phyloP scores from a whole-genome alignment of 208 protist genomes.

The Tritrichomonas foetus region DNA sequence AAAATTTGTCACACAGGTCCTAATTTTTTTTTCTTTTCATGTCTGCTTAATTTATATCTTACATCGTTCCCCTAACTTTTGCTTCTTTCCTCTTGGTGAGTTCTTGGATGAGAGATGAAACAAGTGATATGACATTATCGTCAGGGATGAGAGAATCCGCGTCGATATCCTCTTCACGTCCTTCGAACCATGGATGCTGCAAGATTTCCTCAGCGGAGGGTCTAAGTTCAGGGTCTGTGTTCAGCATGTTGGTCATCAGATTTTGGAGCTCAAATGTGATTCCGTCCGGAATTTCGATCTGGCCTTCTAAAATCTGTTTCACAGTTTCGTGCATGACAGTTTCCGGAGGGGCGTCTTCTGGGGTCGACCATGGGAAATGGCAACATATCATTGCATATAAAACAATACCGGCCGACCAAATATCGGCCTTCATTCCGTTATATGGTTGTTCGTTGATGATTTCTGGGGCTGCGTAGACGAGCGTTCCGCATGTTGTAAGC shows the following conservation, averaged over 20 bases:
- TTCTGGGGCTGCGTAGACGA: constrained; percentile 29
- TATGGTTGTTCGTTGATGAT: constrained; percentile 39
- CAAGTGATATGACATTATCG: no score
- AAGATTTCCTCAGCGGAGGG: not conserved
- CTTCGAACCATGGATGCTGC: constrained; percentile 10
- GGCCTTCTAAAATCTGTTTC: not conserved
- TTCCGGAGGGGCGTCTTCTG: not conserved
- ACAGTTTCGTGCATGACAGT: not conserved
- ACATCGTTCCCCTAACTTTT: no score
- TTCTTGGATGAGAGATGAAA: no score
- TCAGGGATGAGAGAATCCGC: not conserved
- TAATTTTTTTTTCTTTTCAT: no score
- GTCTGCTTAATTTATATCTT: no score
- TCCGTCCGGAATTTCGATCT: not conserved
- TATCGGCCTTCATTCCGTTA: constrained; percentile 2
- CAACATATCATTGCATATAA: no score
- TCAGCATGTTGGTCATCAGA: not conserved
- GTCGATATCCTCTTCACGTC: not conserved
- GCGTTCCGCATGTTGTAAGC: not conserved
- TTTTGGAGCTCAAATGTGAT: not conserved
- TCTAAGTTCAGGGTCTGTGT: not conserved
- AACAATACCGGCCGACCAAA: no score
- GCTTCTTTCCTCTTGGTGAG: no score
- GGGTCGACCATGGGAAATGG: not conserved
- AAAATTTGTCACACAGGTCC: no score